Percentiles rank a stretch among this genome's conserved stretches.
Conservation (phyloP, 345 rosid genomes). For the Nephelium lappaceum region DNA sequence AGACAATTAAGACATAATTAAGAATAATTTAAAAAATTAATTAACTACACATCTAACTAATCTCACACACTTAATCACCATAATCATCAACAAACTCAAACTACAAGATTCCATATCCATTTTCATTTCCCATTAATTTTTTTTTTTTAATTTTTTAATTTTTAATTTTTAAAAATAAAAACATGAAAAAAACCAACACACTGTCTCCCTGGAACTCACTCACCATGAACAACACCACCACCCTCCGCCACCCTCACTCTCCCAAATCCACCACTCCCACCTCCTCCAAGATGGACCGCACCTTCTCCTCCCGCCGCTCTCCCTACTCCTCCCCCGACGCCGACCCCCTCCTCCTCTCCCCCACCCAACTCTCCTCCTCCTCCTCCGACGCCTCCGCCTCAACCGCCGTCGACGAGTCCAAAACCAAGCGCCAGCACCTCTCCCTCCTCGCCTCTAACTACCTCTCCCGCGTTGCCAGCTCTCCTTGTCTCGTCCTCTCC, state of each 20-base stretch:
- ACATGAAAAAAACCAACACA: slow-evolving; percentile 2
- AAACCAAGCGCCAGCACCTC: slow-evolving; percentile 59
- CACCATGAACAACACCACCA: slow-evolving; percentile 15
- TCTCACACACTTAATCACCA: too few relatives aligned
- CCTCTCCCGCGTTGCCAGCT: slow-evolving; percentile 51
- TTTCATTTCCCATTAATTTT: background rate
- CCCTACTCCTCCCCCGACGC: slow-evolving; percentile 27
- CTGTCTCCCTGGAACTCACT: slow-evolving; percentile 29
- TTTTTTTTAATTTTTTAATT: background rate
- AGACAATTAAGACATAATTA: too few relatives aligned
- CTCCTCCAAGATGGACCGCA: slow-evolving; percentile 55
- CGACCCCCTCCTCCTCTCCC: slow-evolving; percentile 16
- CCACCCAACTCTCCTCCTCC: slow-evolving; percentile 24
- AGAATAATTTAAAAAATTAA: too few relatives aligned
- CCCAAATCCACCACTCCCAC: slow-evolving; percentile 35
- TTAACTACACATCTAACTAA: too few relatives aligned
- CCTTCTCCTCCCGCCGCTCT: slow-evolving; percentile 59
- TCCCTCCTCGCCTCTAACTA: slow-evolving; percentile 50
- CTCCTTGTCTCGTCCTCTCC: slow-evolving; percentile 51
- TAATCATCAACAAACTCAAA: too few relatives aligned
- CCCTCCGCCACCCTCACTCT: slow-evolving; percentile 45
- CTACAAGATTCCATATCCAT: too few relatives aligned
- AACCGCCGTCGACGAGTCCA: slow-evolving; percentile 57
- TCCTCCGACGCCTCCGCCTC: slow-evolving; percentile 1
- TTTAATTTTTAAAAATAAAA: background rate